Evolutionary conservation across 1,284 basidiomycete species (phyloP), one percentile per base, ranked within the genome.

Genomic region (Papiliotrema nemorosa): DNA sequence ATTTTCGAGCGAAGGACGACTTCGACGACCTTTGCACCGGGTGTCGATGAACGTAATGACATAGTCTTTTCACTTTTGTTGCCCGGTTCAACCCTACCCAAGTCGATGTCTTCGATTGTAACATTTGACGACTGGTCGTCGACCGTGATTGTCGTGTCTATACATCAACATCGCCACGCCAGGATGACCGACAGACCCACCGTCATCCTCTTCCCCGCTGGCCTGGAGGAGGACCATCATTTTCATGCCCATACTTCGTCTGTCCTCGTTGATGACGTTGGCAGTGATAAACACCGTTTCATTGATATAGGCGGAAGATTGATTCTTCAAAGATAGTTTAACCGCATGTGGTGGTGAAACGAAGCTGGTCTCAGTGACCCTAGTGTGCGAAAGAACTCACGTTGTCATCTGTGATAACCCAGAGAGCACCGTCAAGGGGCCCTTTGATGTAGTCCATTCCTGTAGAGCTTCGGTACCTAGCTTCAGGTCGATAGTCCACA

Each of bases 151-250:
- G 49, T 54, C 1, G 63, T 60, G n/a, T n/a, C n/a, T n/a, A n/a
- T n/a, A n/a, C n/a, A n/a, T n/a, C n/a, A n/a, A n/a, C n/a, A n/a
- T n/a, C n/a, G n/a, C n/a, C n/a, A n/a, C n/a, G n/a, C n/a, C n/a
- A n/a, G n/a, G n/a, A n/a, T n/a, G n/a, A n/a, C n/a, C n/a, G n/a
- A n/a, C n/a, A n/a, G n/a, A n/a, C n/a, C n/a, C n/a, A 9, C 88
- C 80, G 21, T 86, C 82, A 50, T 83, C 82, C 55, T 90, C 88
- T 57, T 88, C 86, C 10, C 21, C 47, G 1, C 82, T 81, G 3
- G 89, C 88, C 53, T 90, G 88, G 31, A 93, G 69, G 43, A 90
- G 77, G 2, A 87, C 80, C 53, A 88, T 86, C 6, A 90, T 75
- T 3, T 78, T 70, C n/a, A 88, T 72, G 5, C 85, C 80, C 20